Conservation (phyloP, 192 early-diverging fungal genomes). For the Pilaira anomala region DNA sequence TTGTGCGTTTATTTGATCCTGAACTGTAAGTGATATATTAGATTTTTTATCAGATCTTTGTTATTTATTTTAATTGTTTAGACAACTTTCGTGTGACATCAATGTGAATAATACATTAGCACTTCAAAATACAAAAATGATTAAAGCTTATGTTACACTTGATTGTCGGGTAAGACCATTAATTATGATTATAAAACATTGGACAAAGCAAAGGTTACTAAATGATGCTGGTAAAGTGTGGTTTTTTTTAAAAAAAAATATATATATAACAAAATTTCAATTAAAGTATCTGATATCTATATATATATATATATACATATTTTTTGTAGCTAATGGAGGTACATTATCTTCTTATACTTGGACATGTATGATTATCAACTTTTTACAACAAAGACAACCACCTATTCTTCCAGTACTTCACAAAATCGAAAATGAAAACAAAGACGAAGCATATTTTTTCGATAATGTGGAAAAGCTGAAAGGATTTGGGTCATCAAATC, state of each 20-base stretch:
- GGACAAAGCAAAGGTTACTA: conserved; percentile 79
- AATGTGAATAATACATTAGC: conserved; percentile 93
- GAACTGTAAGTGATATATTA: conserved; percentile 60
- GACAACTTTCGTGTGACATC: conserved; percentile 80
- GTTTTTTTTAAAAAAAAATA: background rate
- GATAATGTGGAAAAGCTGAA: conserved; percentile 62
- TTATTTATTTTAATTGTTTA: conserved; percentile 23
- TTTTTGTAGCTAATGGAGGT: conserved; percentile 76
- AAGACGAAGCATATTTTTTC: conserved; percentile 74
- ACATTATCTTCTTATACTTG: conserved; percentile 94
- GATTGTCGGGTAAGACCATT: conserved; percentile 88
- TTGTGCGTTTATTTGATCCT: conserved; percentile 89
- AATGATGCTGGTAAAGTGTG: conserved; percentile 76
- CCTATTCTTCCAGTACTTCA: conserved; percentile 89
- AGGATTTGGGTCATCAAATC: conserved; percentile 68
- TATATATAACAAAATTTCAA: background rate
- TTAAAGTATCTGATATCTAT: background rate
- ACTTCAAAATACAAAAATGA: conserved; percentile 84
- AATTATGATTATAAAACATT: conserved; percentile 91
- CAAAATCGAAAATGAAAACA: conserved; percentile 42
- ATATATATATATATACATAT: background rate
- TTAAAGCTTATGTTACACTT: conserved; percentile 84
- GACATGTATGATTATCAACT: conserved; percentile 91
- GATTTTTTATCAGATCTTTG: background rate
- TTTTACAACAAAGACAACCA: conserved; percentile 85